Conservation (phyloP, 208 protist species). For the Trypanosomatidae sp. region DNA sequence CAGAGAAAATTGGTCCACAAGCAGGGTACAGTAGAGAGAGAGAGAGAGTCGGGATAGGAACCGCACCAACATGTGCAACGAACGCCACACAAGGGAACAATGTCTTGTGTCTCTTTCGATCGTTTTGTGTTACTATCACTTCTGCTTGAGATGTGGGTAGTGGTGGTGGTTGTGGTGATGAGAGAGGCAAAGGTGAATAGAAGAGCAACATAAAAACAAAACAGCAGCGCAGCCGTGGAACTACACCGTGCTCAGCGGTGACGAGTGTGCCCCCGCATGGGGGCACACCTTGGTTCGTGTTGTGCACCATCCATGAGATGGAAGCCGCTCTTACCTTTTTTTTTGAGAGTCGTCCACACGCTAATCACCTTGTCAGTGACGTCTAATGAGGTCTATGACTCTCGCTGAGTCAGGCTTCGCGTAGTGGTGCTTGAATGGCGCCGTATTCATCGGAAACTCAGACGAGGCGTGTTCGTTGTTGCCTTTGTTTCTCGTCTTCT, state of each 20-base stretch:
- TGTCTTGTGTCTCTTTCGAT: neutral
- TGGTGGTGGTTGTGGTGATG: neutral
- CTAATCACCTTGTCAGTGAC: neutral
- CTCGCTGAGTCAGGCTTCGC: neutral
- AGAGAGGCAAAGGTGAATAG: neutral
- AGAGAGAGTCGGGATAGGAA: neutral
- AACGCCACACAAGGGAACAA: neutral
- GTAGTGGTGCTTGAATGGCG: neutral
- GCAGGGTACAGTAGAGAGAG: neutral
- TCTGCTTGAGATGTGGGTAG: neutral
- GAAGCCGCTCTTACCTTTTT: no score
- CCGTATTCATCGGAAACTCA: neutral
- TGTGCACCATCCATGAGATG: neutral
- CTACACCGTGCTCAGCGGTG: neutral
- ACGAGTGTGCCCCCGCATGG: neutral
- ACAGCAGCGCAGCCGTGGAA: neutral
- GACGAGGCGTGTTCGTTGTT: neutral
- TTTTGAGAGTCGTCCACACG: neutral
- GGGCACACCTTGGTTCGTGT: neutral
- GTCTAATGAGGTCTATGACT: neutral
- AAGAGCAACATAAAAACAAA: slow-evolving; percentile 8
- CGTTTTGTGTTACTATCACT: neutral
- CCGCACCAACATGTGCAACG: neutral
- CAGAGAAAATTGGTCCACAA: neutral
- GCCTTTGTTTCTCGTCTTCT: neutral